These are phyloP conservation scores for Sonneratia caseolaris DNA, from an alignment of 345 rosid species.

Conservation along the genomic window DNA sequence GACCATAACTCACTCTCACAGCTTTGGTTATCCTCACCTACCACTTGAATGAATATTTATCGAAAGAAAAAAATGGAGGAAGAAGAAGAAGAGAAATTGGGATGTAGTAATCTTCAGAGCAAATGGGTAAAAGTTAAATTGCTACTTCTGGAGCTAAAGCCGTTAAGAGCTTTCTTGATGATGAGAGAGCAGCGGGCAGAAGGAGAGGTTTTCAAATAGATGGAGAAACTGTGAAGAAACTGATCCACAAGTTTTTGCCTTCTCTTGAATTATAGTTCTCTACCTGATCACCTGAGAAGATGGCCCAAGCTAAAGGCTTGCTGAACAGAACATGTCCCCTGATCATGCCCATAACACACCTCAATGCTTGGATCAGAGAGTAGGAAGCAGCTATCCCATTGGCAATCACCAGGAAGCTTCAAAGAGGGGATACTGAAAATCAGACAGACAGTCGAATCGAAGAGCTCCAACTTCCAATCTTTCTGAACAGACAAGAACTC, in stretches of 20 bases:
- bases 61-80: neutral
- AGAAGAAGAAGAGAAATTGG: neutral
- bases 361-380: slow-evolving; percentile 63
- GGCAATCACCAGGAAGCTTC: slow-evolving; percentile 73
- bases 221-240: neutral
- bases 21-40: neutral
- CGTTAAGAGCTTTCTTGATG: neutral
- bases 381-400: slow-evolving; percentile 65
- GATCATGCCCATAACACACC: slow-evolving; percentile 54
- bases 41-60: slow-evolving; percentile 4
- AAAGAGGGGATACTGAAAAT: neutral
- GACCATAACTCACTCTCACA: neutral
- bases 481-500: neutral
- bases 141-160: neutral
- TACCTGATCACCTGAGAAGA: slow-evolving; percentile 92
- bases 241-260: neutral
- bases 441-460: neutral
- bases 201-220: neutral
- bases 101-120: neutral
- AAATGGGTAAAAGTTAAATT: neutral
- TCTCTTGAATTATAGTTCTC: too few relatives aligned
- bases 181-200: neutral
- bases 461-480: neutral
- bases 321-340: slow-evolving; percentile 55
- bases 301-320: slow-evolving; percentile 77